Evolutionary conservation across 768 basidiomycete genomes (phyloP).

Genomic region (Suillus tomentosus): DNA sequence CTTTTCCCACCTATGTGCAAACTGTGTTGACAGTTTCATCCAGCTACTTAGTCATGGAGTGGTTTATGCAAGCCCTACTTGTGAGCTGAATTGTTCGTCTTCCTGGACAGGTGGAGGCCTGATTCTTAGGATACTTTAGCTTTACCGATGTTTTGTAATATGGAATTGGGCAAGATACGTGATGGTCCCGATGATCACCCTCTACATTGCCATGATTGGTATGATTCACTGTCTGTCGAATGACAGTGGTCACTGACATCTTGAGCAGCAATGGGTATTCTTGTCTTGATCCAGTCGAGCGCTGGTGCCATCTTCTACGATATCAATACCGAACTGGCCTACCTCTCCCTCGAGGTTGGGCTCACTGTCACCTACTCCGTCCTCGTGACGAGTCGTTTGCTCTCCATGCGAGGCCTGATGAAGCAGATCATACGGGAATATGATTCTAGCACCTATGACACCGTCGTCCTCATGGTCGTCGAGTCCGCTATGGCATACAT

Average conservation of each 20-base stretch:
- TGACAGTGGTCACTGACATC: background rate
- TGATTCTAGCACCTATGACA: slow-evolving; percentile 25
- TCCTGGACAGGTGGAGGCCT: background rate
- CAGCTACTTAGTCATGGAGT: slow-evolving; percentile 34
- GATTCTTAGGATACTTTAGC: background rate
- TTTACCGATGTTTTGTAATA: slow-evolving; percentile 19
- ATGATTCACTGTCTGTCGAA: background rate
- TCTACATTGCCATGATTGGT: slow-evolving; percentile 22
- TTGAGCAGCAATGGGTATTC: slow-evolving; percentile 19
- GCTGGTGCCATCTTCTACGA: slow-evolving; percentile 25
- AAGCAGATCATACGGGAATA: slow-evolving; percentile 19
- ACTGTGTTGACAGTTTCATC: background rate
- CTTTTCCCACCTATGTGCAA: background rate
- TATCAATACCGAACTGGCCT: slow-evolving; percentile 27
- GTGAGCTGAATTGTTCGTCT: slow-evolving; percentile 14
- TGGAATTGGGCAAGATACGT: slow-evolving; percentile 18
- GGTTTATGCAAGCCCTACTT: slow-evolving; percentile 30
- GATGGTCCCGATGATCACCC: slow-evolving; percentile 20
- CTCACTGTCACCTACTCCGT: slow-evolving; percentile 34
- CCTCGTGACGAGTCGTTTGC: slow-evolving; percentile 33
- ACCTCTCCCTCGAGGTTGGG: slow-evolving; percentile 34
- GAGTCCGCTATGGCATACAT: slow-evolving; percentile 38
- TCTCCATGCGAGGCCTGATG: slow-evolving; percentile 22
- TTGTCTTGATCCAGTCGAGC: slow-evolving; percentile 20
- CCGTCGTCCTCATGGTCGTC: slow-evolving; percentile 34